Percentiles rank a stretch among this genome's conserved stretches.
These are phyloP conservation scores for Solanum corneliomulleri DNA, from an alignment of 257 asterid species.

Conservation along the genomic window DNA sequence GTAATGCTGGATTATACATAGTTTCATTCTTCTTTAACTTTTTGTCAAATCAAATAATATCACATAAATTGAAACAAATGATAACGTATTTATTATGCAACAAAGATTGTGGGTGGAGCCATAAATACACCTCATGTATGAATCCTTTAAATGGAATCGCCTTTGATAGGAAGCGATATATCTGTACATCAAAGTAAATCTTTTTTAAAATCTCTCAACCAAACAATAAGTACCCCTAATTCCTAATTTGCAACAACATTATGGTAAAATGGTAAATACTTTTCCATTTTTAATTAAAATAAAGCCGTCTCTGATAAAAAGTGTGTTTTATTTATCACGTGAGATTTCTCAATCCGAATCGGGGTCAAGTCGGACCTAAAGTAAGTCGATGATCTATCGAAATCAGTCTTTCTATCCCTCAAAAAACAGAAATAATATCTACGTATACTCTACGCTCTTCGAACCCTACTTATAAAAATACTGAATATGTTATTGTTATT, in stretches of 20 bases:
- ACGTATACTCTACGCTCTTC: too few species aligned
- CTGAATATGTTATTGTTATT: not conserved
- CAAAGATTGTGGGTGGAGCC: not conserved
- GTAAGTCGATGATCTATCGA: not conserved
- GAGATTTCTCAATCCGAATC: not conserved
- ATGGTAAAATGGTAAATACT: not conserved
- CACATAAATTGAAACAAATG: not conserved
- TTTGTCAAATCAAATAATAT: not conserved
- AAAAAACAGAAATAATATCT: too few species aligned
- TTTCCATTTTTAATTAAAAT: not conserved
- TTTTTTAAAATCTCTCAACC: not conserved
- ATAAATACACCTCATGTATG: not conserved
- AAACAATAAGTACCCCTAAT: not conserved
- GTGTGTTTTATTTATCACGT: not conserved
- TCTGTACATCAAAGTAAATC: not conserved
- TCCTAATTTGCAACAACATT: not conserved
- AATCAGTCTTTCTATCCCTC: too few species aligned
- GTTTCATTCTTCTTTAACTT: too few species aligned
- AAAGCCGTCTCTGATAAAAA: not conserved
- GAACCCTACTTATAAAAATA: not conserved
- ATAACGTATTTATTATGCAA: not conserved
- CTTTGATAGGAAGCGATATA: not conserved
- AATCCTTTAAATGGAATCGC: not conserved
- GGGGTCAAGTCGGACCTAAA: not conserved
- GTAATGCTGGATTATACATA: not conserved